Base-by-base conservation (phyloP, 371 early-diverging fungal species). In the Mortierella sp. region DNA sequence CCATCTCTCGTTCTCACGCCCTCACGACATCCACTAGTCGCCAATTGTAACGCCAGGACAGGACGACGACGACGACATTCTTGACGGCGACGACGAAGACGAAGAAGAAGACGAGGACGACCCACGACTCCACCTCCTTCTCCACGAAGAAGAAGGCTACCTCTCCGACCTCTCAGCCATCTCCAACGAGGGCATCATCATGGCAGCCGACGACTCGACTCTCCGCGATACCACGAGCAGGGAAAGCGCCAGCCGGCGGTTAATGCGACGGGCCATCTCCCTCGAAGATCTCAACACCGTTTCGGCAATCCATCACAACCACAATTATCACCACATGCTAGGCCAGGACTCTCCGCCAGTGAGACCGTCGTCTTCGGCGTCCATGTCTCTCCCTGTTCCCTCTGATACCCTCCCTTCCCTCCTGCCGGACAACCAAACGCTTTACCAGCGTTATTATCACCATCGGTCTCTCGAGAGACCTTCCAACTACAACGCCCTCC, bases 241-340 rank as follows among this genome's bases (percentile, higher is more conserved):
- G 31, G 61, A 61, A 31, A 31, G 34, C 16, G 19, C 34, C 34
- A 31, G 61, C 61, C 61, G 61, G 31, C 26, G 61, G 31, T 11
- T 53, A 80, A 53, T 83, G n/a, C 78, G 85, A 53, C 57, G 85
- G 54, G 85, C 85, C 69, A 73, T 84, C 48, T 84, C 85, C 19
- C 69, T 84, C 3, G 85, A 84, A 37, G 81, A 81, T 19, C 43
- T 84, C 9, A 34, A 71, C 16, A 40, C 74, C 0, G 69, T 79
- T 3, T 24, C 78, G 16, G 54, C 75, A 5, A 77, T 83, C 44
- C 77, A 72, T 34, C 84, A 54, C 37, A 80, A 77, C 31, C 40
- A 75, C 16, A 14, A 10, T 46, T 13, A 46, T 9, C 80, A 71
- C 37, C 50, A 34, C 19, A 71, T 28, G n/a, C 53, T 21, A 6